Evolutionary conservation across 495 filamentous ascomycete species (phyloP).

Genomic region (Daldinia caldariorum): DNA sequence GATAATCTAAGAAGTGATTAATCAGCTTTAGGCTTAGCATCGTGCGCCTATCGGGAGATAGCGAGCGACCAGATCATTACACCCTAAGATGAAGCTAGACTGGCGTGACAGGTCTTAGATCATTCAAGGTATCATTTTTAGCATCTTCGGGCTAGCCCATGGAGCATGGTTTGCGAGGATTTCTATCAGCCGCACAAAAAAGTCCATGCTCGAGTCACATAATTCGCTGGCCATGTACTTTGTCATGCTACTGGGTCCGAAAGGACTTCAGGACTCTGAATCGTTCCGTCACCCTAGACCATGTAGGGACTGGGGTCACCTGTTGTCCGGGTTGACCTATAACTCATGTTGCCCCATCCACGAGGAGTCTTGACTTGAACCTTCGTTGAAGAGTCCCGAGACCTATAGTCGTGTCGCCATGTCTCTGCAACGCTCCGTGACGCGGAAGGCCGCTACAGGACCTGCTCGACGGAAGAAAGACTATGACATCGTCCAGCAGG

Average conservation of each 20-base stretch:
- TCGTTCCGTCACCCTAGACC: not conserved
- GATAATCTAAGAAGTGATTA: conserved; percentile 3
- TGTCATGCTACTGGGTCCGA: not conserved
- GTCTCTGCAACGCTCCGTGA: conserved; percentile 46
- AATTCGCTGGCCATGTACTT: conserved; percentile 25
- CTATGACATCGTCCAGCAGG: conserved; percentile 45
- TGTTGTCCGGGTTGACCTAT: conserved; percentile 24
- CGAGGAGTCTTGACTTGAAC: not conserved
- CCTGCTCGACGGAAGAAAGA: conserved; percentile 46
- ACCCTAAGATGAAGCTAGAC: not conserved
- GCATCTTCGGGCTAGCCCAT: conserved; percentile 10
- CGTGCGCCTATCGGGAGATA: not conserved
- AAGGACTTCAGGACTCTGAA: conserved; percentile 1
- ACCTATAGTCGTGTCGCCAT: conserved; percentile 26
- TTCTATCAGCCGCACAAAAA: conserved; percentile 38
- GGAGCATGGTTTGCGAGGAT: conserved; percentile 10
- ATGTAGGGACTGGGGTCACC: conserved; percentile 18
- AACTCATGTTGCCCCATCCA: conserved; percentile 18
- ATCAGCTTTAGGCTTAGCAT: conserved; percentile 15
- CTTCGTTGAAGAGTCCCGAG: not conserved
- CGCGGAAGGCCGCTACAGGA: conserved; percentile 43
- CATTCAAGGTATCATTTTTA: conserved; percentile 15
- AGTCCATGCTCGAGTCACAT: conserved; percentile 22
- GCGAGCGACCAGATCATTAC: conserved; percentile 10
- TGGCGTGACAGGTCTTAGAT: conserved; percentile 18